phyloP scores from a whole-genome alignment of 306 rosid species.

The Vigna mungo region DNA sequence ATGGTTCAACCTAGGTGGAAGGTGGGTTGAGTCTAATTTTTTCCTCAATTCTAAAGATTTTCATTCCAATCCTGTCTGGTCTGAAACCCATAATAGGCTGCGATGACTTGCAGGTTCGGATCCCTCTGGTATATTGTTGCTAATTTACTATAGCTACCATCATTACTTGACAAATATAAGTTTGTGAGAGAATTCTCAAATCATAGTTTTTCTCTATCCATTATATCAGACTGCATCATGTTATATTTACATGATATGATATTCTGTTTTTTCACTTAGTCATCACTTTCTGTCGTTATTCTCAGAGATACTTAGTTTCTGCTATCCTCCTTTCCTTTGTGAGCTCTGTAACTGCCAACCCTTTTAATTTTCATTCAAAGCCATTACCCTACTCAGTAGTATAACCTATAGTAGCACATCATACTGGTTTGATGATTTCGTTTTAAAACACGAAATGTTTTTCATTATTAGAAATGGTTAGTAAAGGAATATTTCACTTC shows the following conservation, averaged over 20 bases:
- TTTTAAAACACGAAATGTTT: conserved; percentile 14
- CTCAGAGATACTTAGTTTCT: not conserved
- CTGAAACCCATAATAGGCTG: too few species aligned
- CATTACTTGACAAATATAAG: conserved; percentile 9
- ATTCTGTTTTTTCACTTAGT: conserved; percentile 7
- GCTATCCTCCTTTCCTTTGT: not conserved
- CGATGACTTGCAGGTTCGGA: too few species aligned
- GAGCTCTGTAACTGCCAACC: conserved; percentile 5
- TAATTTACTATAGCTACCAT: not conserved
- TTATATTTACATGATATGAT: conserved; percentile 8
- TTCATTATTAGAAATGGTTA: not conserved
- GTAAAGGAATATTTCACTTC: not conserved
- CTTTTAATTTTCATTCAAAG: conserved; percentile 17
- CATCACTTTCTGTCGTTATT: conserved; percentile 27
- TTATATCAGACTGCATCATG: conserved; percentile 1
- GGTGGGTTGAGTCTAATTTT: too few species aligned
- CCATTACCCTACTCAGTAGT: not conserved
- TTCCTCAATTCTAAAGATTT: too few species aligned
- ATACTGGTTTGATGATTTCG: conserved; percentile 29
- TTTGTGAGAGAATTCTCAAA: not conserved
- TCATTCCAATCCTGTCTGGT: too few species aligned
- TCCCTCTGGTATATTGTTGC: not conserved
- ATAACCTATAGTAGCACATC: not conserved
- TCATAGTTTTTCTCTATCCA: too few species aligned
- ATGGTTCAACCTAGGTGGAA: too few species aligned